phyloP scores from a whole-genome alignment of 2,329 filamentous ascomycete genomes.

The Penicillium sumatraense region DNA sequence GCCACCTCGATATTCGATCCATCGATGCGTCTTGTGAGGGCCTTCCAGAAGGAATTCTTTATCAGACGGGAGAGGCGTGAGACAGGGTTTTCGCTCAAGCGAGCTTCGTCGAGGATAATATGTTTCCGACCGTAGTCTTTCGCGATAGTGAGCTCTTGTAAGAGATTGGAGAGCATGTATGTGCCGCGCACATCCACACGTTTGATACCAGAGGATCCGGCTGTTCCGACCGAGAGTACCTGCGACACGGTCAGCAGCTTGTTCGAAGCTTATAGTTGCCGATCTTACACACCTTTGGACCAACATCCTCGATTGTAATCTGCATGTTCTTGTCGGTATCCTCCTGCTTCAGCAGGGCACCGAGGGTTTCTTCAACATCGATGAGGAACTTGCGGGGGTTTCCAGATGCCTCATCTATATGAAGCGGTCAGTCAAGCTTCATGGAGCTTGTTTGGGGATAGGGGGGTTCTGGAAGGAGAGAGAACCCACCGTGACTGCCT shows the following conservation, averaged over 20 bases:
- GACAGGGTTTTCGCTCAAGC: constrained; percentile 94
- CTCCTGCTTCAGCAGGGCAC: constrained; percentile 79
- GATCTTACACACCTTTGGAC: constrained; percentile 72
- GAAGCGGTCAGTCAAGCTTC: constrained; percentile 18
- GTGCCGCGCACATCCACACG: constrained; percentile 91
- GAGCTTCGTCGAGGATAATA: constrained; percentile 87
- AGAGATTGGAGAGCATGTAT: constrained; percentile 94
- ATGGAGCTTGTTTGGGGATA: not conserved
- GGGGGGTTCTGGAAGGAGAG: not conserved
- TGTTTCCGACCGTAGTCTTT: constrained; percentile 88
- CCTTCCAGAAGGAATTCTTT: constrained; percentile 89
- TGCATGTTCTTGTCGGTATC: constrained; percentile 95
- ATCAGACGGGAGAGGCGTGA: constrained; percentile 85
- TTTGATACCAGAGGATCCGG: constrained; percentile 82
- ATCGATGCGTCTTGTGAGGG: constrained; percentile 87
- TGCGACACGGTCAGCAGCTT: constrained; percentile 43
- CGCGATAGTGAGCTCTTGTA: constrained; percentile 92
- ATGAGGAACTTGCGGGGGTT: constrained; percentile 81
- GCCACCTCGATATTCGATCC: constrained; percentile 78
- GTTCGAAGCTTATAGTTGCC: not conserved
- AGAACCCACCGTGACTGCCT: constrained; percentile 50
- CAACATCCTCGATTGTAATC: constrained; percentile 95
- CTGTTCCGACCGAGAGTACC: constrained; percentile 83
- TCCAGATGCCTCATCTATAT: constrained; percentile 71
- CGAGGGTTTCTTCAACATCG: constrained; percentile 81